Evolutionary conservation across 2,329 filamentous ascomycete genomes (phyloP).

Genomic region (Talaromyces sp.): DNA sequence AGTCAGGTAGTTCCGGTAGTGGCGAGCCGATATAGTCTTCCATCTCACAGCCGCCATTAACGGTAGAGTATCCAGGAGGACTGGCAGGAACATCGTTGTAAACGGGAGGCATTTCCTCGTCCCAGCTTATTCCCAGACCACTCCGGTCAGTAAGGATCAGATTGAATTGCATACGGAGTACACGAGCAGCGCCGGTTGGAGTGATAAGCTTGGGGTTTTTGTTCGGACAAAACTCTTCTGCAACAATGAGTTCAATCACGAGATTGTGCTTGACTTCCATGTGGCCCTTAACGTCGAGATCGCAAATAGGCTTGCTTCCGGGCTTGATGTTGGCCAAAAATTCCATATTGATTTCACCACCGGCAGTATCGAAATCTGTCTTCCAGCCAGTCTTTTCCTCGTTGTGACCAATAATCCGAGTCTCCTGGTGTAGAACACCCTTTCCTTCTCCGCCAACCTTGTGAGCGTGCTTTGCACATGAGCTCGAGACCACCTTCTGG

Average conservation of each 20-base stretch:
- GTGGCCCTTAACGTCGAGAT: slow-evolving; percentile 67
- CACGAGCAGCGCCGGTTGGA: slow-evolving; percentile 83
- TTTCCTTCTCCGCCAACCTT: slow-evolving; percentile 63
- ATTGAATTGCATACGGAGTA: slow-evolving; percentile 87
- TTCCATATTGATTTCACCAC: slow-evolving; percentile 74
- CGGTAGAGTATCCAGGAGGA: slow-evolving; percentile 63
- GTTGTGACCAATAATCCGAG: slow-evolving; percentile 70
- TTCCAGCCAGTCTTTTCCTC: slow-evolving; percentile 90
- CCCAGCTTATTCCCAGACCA: slow-evolving; percentile 90
- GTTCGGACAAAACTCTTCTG: slow-evolving; percentile 72
- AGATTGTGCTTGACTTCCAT: slow-evolving; percentile 78
- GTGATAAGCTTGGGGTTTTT: slow-evolving; percentile 70
- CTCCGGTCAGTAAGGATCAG: slow-evolving; percentile 74
- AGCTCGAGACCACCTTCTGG: slow-evolving; percentile 69
- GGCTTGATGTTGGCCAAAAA: slow-evolving; percentile 63
- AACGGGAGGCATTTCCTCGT: slow-evolving; percentile 88
- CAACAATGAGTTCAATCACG: slow-evolving; percentile 87
- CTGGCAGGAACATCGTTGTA: slow-evolving; percentile 90
- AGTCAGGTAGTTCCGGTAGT: slow-evolving; percentile 36
- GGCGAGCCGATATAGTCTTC: slow-evolving; percentile 43
- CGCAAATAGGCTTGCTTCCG: slow-evolving; percentile 65
- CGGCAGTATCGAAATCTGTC: slow-evolving; percentile 62
- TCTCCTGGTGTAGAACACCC: slow-evolving; percentile 67
- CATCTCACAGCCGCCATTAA: slow-evolving; percentile 39
- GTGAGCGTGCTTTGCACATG: slow-evolving; percentile 69